Conservation (phyloP, 73 alveolate genomes). For the Tetrahymena thermophila region DNA sequence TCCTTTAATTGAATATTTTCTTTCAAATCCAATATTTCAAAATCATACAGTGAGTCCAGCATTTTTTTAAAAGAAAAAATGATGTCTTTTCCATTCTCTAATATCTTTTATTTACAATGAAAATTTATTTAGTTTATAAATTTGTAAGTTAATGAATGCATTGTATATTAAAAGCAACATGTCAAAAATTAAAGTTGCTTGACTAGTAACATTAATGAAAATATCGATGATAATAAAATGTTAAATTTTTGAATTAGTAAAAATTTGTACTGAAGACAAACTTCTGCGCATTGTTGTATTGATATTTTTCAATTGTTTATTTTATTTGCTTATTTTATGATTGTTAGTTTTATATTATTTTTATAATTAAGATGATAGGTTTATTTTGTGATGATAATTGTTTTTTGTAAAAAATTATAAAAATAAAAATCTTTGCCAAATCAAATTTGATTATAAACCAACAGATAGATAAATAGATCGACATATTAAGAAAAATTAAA, state of each 20-base stretch:
- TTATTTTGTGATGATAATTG: background rate
- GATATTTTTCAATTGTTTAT: too few species aligned
- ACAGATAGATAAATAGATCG: background rate
- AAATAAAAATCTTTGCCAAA: background rate
- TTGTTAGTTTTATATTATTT: too few species aligned
- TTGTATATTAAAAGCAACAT: too few species aligned
- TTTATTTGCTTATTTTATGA: background rate
- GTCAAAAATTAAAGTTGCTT: too few species aligned
- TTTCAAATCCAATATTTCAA: background rate
- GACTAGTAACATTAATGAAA: too few species aligned
- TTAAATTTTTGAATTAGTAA: background rate
- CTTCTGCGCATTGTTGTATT: background rate
- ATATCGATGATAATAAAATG: background rate
- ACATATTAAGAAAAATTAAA: too few species aligned
- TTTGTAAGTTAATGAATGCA: too few species aligned
- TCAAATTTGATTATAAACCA: background rate
- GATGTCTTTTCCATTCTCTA: background rate
- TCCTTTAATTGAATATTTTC: background rate
- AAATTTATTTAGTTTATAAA: background rate
- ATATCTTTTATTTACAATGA: background rate
- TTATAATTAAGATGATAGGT: background rate
- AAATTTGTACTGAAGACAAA: background rate
- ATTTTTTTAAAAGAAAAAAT: background rate
- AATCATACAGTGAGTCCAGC: background rate
- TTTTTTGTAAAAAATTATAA: too few species aligned